Evolutionary conservation across 2,329 filamentous ascomycete species (phyloP), one percentile per base, ranked within the genome.

Genomic region (Claviceps spartinae): DNA sequence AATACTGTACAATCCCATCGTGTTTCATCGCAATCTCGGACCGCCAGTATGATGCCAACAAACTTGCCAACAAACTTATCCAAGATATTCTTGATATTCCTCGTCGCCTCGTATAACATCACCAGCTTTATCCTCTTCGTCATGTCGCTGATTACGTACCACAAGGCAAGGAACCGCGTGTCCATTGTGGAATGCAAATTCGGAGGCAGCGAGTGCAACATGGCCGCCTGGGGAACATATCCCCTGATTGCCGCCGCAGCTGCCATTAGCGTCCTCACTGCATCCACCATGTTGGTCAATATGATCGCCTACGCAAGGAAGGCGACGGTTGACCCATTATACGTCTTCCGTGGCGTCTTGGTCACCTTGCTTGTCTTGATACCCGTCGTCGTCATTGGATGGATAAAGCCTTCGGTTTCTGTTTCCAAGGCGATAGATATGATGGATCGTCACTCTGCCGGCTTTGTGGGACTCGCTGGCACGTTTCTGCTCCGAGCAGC

Each of bases 281-380:
- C 54, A 30, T 30, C 43, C 8, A 14, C 58, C 41, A 53, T 61
- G 42, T 38, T 60, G 5, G 4, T 56, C 43, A 52, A 52, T 24
- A 47, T 55, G 36, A n/a, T 56, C 3, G 20, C 42, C 8, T 56
- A 52, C 13, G 37, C 54, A 18, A 47, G 24, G 22, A 52, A 30
- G 16, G 37, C 37, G 37, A 48, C n/a, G 9, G 36, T 50, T 18
- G 52, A 55, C 14, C 51, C 58, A 8, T 42, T 54, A 5, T 64
- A 62, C 47, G 48, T 65, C 52, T 60, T 63, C 22, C 59, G 56
- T 2, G 54, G 60, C 44, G 34, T 60, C n/a, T 50, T 56, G 22
- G 54, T 60, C 38, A 58, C 61, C 6, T 41, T 64, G 6, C 26
- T 61, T n/a, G 13, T 60, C 4, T 51, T 58, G 38, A 37, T 54